These are phyloP conservation scores for Paecilomyces variotii DNA, from an alignment of 2,329 filamentous ascomycete genomes.

Conservation along the genomic window DNA sequence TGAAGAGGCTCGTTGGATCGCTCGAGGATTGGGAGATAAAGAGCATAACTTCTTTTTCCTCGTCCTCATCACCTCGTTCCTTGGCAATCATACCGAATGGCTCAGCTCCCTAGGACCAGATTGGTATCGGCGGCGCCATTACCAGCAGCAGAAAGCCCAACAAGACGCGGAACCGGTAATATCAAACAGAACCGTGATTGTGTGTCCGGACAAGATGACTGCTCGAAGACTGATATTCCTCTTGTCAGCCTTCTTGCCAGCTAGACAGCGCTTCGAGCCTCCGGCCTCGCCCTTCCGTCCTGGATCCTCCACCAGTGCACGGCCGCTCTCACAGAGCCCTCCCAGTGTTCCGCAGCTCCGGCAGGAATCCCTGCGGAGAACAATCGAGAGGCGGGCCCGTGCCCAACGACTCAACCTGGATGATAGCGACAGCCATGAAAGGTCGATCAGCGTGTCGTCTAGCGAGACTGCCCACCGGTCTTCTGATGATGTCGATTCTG, in stretches of 20 bases:
- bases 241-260: constrained; percentile 50
- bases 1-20: constrained; percentile 52
- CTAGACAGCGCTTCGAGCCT: constrained; percentile 34
- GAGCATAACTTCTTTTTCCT: constrained; percentile 54
- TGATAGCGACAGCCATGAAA: constrained; percentile 24
- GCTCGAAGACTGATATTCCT: constrained; percentile 51
- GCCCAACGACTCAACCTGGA: constrained; percentile 36
- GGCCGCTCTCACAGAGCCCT: constrained; percentile 46
- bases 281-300: constrained; percentile 32
- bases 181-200: constrained; percentile 47
- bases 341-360: constrained; percentile 43
- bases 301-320: constrained; percentile 37
- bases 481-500: constrained; percentile 24
- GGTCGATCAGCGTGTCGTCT: constrained; percentile 39
- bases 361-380: constrained; percentile 46
- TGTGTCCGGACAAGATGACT: constrained; percentile 52
- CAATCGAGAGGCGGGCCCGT: constrained; percentile 44
- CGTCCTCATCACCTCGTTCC: constrained; percentile 51
- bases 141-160: constrained; percentile 43
- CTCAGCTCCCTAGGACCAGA: constrained; percentile 47
- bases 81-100: constrained; percentile 55
- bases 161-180: constrained; percentile 42
- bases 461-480: constrained; percentile 31
- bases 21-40: constrained; percentile 46
- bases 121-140: constrained; percentile 46